Conservation (phyloP, 257 asterid genomes). For the Solanum bulbocastanum region DNA sequence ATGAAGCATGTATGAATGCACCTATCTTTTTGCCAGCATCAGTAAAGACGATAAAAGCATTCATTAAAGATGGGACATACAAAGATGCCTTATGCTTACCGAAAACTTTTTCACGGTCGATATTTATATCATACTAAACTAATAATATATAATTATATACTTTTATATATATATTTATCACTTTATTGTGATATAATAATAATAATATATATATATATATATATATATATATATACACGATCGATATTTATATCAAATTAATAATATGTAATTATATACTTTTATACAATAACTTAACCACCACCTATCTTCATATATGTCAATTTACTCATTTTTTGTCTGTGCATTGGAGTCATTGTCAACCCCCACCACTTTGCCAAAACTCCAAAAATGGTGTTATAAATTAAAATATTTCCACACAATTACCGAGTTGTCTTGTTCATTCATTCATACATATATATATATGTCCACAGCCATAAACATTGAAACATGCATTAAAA, state of each 20-base stretch:
- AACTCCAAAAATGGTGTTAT: not conserved
- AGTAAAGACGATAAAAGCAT: not conserved
- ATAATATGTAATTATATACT: not conserved
- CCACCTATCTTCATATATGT: not conserved
- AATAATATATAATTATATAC: not conserved
- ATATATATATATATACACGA: too few species aligned
- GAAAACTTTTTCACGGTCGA: not conserved
- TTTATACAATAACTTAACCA: not conserved
- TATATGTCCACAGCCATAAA: not conserved
- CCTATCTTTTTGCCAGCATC: not conserved
- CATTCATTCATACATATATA: not conserved
- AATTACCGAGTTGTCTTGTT: not conserved
- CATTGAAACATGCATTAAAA: not conserved
- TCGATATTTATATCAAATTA: not conserved
- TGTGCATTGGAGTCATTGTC: not conserved
- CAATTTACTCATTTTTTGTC: not conserved
- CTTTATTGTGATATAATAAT: not conserved
- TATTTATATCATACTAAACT: not conserved
- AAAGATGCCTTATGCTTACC: not conserved
- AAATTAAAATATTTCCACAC: not conserved
- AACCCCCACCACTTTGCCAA: not conserved
- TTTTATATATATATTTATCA: not conserved
- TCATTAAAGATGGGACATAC: not conserved
- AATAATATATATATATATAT: too few species aligned
- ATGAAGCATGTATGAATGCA: not conserved